Base-by-base conservation (phyloP, 208 protist genomes). In the Trypanosoma mega region DNA sequence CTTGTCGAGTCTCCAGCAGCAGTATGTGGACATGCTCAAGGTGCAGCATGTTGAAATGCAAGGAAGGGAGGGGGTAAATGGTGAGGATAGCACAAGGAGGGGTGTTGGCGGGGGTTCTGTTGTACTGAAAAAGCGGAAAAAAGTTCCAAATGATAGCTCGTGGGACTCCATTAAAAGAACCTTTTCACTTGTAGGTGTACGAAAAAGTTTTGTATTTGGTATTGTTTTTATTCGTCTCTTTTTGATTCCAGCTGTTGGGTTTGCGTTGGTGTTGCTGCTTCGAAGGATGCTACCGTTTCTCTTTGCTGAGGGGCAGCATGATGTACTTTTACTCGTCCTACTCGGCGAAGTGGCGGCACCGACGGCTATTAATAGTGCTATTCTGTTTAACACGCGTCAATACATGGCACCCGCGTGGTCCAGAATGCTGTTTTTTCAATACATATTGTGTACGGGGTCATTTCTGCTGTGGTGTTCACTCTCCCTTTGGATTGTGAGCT, bases 371-470 rank as follows among this genome's bases (percentile, higher is more conserved):
- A 89, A 90, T 73, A 84, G 69, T 59, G 66, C 78, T 0, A 61
- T 94, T 29, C 53, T 92, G 34, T 94, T 88, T 63, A 85, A 81
- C 52, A 45, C 65, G 0, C 56, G 59, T 11, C 69, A 82, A 24
- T 94, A 80, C 58, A 89, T 90, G 79, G 74, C 71, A 18, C 81
- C 71, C 16, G 65, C 55, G 24, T 92, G 82, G 80, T 65, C 83
- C 0, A 87, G 80, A 56, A 87, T 92, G 84, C 74, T 94, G 5
- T 84, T 92, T 43, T 85, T 84, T 37, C 82, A 89, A 72, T 91
- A 94, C 12, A 16, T 39, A 39, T 6, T 12, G 12, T 39, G 76
- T 64, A 77, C 70, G 0, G 9, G 87, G 12, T 74, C 76, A 9
- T 71, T 89, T 45, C 69, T 90, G 33, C 43, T 75, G 66, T 94